phyloP scores from a whole-genome alignment of 2,329 filamentous ascomycete species.

The Blastomyces parvus region DNA sequence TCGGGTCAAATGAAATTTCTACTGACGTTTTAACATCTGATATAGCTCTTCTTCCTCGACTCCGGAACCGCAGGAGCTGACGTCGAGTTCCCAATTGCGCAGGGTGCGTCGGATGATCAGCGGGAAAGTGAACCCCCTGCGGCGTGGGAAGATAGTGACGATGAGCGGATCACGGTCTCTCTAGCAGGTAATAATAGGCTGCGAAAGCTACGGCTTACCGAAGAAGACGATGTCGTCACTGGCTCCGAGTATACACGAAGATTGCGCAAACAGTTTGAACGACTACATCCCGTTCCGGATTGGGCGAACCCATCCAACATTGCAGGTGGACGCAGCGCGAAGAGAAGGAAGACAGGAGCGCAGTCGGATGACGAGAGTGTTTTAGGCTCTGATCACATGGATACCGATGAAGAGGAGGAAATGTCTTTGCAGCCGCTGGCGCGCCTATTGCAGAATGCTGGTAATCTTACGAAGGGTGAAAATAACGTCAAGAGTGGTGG shows the following conservation, averaged over 20 bases:
- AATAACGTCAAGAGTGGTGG: conserved; percentile 42
- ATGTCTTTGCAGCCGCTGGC: conserved; percentile 68
- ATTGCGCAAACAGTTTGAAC: conserved; percentile 65
- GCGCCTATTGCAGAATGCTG: conserved; percentile 65
- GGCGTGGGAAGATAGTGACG: conserved; percentile 88
- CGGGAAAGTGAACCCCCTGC: conserved; percentile 24
- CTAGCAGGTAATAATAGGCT: conserved; percentile 64
- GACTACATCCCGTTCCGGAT: conserved; percentile 51
- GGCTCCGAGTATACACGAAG: conserved; percentile 77
- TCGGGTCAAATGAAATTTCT: neutral
- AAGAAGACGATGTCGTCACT: conserved; percentile 74
- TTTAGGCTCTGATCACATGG: conserved; percentile 47
- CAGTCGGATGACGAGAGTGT: conserved; percentile 19
- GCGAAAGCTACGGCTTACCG: conserved; percentile 71
- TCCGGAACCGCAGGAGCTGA: conserved; percentile 43
- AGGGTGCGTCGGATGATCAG: conserved; percentile 8
- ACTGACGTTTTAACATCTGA: conserved; percentile 7
- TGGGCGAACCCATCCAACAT: conserved; percentile 47
- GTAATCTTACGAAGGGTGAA: conserved; percentile 49
- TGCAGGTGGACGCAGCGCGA: conserved; percentile 37
- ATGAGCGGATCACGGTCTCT: conserved; percentile 77
- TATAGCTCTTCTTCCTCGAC: conserved; percentile 70
- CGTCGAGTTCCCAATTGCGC: neutral
- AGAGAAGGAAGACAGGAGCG: conserved; percentile 33
- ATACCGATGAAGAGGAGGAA: conserved; percentile 50